Base-by-base conservation (phyloP, 345 rosid genomes). In the Rhodomyrtus tomentosa region DNA sequence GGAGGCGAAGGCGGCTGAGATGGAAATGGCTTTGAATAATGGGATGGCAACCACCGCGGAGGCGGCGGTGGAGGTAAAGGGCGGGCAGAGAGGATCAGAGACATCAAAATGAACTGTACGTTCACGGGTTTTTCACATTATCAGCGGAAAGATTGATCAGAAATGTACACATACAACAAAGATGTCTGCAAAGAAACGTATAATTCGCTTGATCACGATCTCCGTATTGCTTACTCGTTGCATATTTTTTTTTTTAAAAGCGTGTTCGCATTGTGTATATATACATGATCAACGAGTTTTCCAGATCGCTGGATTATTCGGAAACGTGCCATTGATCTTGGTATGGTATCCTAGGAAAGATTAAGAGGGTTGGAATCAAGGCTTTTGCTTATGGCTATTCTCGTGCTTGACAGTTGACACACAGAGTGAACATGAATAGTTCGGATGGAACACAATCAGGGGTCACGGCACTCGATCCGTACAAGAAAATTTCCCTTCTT, bases 1-100 rank as follows among this genome's bases (percentile, higher is more conserved):
- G 81, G 90, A 86, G 32, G 92, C 88, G 10, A 80, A 84, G 54
- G 87, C 86, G 9, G 89, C 87, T 0, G 93, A 89, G 88, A 83
- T 29, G 5, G 91, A 92, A 59, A 89, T 91, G 91, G 87, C 87
- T n/a, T 51, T 81, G 27, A 25, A 27, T 51, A 68, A 87, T 8
- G 86, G 84, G 51, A 45, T n/a, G n/a, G n/a, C n/a, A n/a, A n/a
- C n/a, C n/a, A n/a, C n/a, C n/a, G n/a, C n/a, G n/a, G n/a, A n/a
- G n/a, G n/a, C n/a, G n/a, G n/a, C n/a, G n/a, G n/a, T n/a, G n/a
- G n/a, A n/a, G n/a, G n/a, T n/a, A n/a, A n/a, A n/a, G n/a, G n/a
- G n/a, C n/a, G n/a, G n/a, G n/a, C n/a, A n/a, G n/a, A n/a, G n/a
- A n/a, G n/a, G n/a, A n/a, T n/a, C n/a, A n/a, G n/a, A n/a, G n/a